These are phyloP conservation scores for Leccinum variicolor DNA, from an alignment of 768 basidiomycete genomes.

Conservation along the genomic window DNA sequence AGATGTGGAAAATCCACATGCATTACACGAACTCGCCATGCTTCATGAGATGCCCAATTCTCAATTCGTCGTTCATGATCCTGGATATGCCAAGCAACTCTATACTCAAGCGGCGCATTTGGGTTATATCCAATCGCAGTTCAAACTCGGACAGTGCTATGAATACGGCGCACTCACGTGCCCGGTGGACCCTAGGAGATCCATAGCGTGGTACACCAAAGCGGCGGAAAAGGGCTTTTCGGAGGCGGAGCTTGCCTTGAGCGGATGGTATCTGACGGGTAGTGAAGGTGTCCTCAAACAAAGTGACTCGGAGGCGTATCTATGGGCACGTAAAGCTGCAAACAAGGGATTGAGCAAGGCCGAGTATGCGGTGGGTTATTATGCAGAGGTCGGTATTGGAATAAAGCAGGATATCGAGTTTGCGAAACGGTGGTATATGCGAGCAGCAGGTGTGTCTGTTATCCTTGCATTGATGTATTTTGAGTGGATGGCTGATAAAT, in stretches of 20 bases:
- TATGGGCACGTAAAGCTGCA: constrained; percentile 95
- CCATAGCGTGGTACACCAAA: constrained; percentile 98
- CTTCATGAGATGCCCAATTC: constrained; percentile 73
- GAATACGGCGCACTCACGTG: constrained; percentile 90
- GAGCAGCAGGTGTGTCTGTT: constrained; percentile 80
- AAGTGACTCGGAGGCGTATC: constrained; percentile 96
- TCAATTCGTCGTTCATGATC: constrained; percentile 72
- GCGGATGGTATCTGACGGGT: constrained; percentile 97
- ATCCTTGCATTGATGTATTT: background rate
- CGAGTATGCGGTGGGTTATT: constrained; percentile 98
- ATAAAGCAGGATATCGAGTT: constrained; percentile 94
- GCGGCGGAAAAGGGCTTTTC: constrained; percentile 96
- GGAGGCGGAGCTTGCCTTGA: constrained; percentile 92
- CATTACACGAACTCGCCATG: constrained; percentile 90
- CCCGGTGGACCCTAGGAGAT: constrained; percentile 88
- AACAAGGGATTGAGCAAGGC: constrained; percentile 97
- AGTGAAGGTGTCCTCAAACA: constrained; percentile 95
- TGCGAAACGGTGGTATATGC: constrained; percentile 99
- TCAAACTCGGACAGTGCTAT: constrained; percentile 92
- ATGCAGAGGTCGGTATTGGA: constrained; percentile 96
- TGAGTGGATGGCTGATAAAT: background rate
- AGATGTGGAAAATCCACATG: constrained; percentile 97
- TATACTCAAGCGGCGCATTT: constrained; percentile 91
- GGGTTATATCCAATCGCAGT: constrained; percentile 91
- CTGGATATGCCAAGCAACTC: constrained; percentile 75